A percentile compares a stretch with the other conserved stretches of the same genome.
Conservation (phyloP, 2,329 filamentous ascomycete genomes). For the Alternaria sp. region DNA sequence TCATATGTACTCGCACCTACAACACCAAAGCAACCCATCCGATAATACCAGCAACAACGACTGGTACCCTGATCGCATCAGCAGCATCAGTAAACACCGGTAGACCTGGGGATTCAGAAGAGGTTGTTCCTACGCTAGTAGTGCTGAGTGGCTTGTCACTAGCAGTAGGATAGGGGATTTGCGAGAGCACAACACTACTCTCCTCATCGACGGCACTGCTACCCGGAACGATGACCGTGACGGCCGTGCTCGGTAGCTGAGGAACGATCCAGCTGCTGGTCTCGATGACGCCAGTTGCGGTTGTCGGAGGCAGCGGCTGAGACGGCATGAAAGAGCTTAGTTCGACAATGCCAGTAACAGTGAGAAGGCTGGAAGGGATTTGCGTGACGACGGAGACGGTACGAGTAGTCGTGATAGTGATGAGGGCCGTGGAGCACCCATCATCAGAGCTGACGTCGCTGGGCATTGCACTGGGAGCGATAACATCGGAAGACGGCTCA, state of each 20-base stretch:
- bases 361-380: conserved; percentile 2
- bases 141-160: conserved; percentile 5
- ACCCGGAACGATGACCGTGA: neutral
- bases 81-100: conserved; percentile 34
- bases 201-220: neutral
- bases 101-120: neutral
- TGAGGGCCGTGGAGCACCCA: neutral
- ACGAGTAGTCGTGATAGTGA: conserved; percentile 1
- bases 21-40: conserved; percentile 30
- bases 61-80: conserved; percentile 20
- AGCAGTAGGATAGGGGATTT: conserved; percentile 23
- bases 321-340: neutral
- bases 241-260: neutral
- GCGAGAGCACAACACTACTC: neutral
- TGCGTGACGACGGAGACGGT: conserved; percentile 3
- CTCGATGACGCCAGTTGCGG: neutral
- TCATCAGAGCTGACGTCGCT: neutral
- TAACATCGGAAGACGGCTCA: neutral
- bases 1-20: conserved; percentile 5
- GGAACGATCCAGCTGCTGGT: neutral
- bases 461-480: neutral
- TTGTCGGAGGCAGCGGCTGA: neutral
- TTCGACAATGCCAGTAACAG: neutral
- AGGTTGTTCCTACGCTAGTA: conserved; percentile 14
- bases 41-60: conserved; percentile 26